Evolutionary conservation across 768 basidiomycete species (phyloP), one percentile per base, ranked within the genome.

Genomic region (Termitomyces sp.): DNA sequence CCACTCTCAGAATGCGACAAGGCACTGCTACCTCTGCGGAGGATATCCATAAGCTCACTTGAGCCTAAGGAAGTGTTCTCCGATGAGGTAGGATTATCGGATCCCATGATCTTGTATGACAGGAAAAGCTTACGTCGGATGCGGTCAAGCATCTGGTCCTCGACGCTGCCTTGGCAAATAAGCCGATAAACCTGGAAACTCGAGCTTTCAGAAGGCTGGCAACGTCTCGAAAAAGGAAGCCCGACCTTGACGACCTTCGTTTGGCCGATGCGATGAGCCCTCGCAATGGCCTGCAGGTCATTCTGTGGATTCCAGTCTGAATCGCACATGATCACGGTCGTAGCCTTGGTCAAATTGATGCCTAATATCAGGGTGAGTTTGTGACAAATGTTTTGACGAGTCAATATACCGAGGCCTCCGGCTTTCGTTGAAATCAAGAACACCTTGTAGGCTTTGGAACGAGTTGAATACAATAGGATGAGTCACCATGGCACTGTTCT

Each of bases 201-300:
- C 39, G 35, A n/a, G 23, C 27, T 44, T 32, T 9, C 37, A 35
- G 17, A 2, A 2, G 27, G 23, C 23, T 25, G 21, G 2, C 14
- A 17, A 28, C 16, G 28, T 35, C 44, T 23, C 11, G 35, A n/a
- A 32, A 34, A 44, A 35, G 5, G 32, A 9, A 21, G 35, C 28
- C 5, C 11, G 63, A 83, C 82, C 67, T 86, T 81, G 58, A 90
- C 88, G 25, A 73, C 72, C 63, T 87, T 88, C 51, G 80, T 88
- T 67, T 90, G 88, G 6, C 88, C 88, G 53, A 89, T 88, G 10
- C 91, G 81, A 67, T 92, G 91, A 0, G 91, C 91, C 41, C 91
- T 79, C 23, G 91, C 91, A 68, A 92, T 90, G 0, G 91, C 91
- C 70, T 92, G 90, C 6, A 92, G 71, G 67, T 93, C 91, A 66